Evolutionary conservation across 148 eudicot species (phyloP).

Genomic region (Drosera capensis): DNA sequence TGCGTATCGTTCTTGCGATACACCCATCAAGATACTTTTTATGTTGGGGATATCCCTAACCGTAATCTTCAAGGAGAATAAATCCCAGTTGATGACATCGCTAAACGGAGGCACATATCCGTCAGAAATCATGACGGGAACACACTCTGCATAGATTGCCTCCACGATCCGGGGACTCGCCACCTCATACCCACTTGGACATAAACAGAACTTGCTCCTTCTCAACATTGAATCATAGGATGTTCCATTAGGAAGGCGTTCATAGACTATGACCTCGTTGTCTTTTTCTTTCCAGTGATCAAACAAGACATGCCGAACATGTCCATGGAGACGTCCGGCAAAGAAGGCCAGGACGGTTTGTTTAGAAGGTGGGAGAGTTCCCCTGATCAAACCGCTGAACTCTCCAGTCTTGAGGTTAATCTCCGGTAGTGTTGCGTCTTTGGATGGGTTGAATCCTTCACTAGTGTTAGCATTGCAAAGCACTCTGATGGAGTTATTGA

Average conservation of each 20-base stretch:
- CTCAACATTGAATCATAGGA: neutral
- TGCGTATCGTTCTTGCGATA: neutral
- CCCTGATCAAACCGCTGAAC: too few species aligned
- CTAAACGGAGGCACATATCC: neutral
- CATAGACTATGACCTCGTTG: neutral
- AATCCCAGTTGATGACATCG: neutral
- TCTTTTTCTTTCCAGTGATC: neutral
- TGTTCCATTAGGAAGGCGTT: neutral
- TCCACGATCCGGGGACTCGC: conserved; percentile 1
- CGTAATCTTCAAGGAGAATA: neutral
- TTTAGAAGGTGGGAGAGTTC: neutral
- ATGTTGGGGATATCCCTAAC: neutral
- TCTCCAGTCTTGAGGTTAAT: neutral
- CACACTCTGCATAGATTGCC: neutral
- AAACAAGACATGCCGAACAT: neutral
- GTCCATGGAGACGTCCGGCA: neutral
- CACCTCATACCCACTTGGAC: conserved; percentile 2
- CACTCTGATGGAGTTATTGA: neutral
- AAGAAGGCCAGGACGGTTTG: neutral
- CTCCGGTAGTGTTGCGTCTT: conserved; percentile 2
- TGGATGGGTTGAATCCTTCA: neutral
- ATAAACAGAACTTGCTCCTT: neutral
- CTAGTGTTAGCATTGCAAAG: neutral
- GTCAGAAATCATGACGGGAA: neutral
- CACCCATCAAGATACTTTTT: neutral